Evolutionary conservation across 306 rosid genomes (phyloP).

Genomic region (Trichosanthes truncata): DNA sequence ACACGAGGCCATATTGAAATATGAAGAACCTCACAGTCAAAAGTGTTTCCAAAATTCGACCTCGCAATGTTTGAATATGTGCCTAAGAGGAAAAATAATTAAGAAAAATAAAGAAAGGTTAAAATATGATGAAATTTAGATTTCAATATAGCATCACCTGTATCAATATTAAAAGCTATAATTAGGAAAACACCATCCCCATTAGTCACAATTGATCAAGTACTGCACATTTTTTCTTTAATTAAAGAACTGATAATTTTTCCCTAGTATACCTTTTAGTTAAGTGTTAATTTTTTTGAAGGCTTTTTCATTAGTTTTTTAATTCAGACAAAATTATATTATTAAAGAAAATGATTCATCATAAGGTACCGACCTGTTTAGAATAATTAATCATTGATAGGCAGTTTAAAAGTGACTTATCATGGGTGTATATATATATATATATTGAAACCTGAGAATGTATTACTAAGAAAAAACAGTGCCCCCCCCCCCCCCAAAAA

Average conservation of each 20-base stretch:
- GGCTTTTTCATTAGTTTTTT: background rate
- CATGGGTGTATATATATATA: background rate
- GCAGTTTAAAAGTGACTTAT: background rate
- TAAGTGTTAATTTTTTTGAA: background rate
- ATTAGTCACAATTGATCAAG: background rate
- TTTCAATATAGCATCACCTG: background rate
- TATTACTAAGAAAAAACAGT: too few species aligned
- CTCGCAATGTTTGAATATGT: constrained; percentile 81
- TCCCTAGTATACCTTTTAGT: background rate
- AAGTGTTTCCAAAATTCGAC: constrained; percentile 86
- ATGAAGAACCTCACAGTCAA: constrained; percentile 66
- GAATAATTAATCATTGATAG: background rate
- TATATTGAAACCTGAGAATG: too few species aligned
- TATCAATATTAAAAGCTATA: background rate
- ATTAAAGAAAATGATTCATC: background rate
- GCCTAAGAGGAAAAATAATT: constrained; percentile 28
- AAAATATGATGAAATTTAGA: background rate
- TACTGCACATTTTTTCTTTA: background rate
- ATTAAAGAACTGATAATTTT: background rate
- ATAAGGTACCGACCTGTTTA: background rate
- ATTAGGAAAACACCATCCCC: background rate
- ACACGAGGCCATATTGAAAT: constrained; percentile 86
- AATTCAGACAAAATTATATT: background rate
- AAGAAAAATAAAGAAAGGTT: background rate
- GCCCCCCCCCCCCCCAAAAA: too few species aligned